Evolutionary conservation across 1,139 yeast species (phyloP).

Genomic region (Taiozyma sp.): DNA sequence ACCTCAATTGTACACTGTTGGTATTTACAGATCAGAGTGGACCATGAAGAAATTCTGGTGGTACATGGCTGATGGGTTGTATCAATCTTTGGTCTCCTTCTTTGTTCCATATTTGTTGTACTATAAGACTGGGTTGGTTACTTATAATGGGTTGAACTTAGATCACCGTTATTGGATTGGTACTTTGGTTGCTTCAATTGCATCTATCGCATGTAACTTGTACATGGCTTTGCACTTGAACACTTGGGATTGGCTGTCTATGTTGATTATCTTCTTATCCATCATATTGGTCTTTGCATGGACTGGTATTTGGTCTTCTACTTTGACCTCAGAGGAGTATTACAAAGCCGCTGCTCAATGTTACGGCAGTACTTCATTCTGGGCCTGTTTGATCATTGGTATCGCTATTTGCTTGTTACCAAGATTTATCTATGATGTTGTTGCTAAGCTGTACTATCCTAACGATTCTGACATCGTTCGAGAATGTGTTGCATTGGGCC

Average conservation of each 20-base stretch:
- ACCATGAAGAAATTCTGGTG: conserved; percentile 70
- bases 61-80: conserved; percentile 83
- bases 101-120: conserved; percentile 80
- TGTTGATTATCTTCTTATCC: conserved; percentile 57
- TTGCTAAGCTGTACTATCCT: conserved; percentile 61
- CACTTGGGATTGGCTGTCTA: conserved; percentile 91
- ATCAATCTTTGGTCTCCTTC: conserved; percentile 80
- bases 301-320: conserved; percentile 87
- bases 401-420: conserved; percentile 70
- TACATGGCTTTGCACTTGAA: conserved; percentile 79
- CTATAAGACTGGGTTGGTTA: conserved; percentile 49
- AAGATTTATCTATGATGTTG: conserved; percentile 60
- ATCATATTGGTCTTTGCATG: conserved; percentile 68
- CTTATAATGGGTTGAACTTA: conserved; percentile 55
- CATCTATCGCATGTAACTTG: conserved; percentile 73
- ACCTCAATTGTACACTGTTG: conserved; percentile 86
- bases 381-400: conserved; percentile 81
- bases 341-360: conserved; percentile 71
- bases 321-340: conserved; percentile 55
- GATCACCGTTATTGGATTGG: conserved; percentile 90
- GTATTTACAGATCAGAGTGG: conserved; percentile 82
- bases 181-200: conserved; percentile 68
- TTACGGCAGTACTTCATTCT: conserved; percentile 66
- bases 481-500: conserved; percentile 60
- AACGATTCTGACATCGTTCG: conserved; percentile 81